These are phyloP conservation scores for Mortierella polycephala DNA, from an alignment of 371 early-diverging fungal genomes.

Conservation along the genomic window DNA sequence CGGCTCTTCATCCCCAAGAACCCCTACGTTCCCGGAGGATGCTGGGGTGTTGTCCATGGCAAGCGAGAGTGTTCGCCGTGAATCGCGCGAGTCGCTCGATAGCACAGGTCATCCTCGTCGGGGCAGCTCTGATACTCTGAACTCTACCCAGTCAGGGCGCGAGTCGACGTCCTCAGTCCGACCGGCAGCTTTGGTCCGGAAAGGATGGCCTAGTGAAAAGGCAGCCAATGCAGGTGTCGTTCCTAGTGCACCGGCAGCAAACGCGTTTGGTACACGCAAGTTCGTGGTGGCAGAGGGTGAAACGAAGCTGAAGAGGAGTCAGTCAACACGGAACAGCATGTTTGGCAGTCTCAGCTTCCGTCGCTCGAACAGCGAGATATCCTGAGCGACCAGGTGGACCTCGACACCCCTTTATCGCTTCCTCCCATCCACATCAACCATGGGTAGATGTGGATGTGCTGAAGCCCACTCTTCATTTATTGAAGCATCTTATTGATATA, in stretches of 20 bases:
- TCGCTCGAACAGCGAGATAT: conserved; percentile 27
- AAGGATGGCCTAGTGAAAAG: conserved; percentile 56
- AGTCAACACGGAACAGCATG: conserved; percentile 36
- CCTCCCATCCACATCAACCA: too few relatives aligned
- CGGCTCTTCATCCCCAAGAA: conserved; percentile 39
- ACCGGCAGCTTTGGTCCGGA: conserved; percentile 47
- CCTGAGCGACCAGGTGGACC: not conserved
- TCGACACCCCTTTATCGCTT: too few relatives aligned
- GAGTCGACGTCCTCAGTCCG: conserved; percentile 38
- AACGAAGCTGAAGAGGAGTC: conserved; percentile 40
- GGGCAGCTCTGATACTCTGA: conserved; percentile 42
- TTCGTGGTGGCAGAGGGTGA: conserved; percentile 35
- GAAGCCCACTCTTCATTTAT: too few relatives aligned
- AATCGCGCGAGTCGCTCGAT: conserved; percentile 29
- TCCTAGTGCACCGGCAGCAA: conserved; percentile 28
- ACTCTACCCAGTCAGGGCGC: conserved; percentile 34
- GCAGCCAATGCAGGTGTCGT: conserved; percentile 53
- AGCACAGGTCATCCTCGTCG: conserved; percentile 25
- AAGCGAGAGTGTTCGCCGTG: conserved; percentile 23
- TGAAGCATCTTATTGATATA: too few relatives aligned
- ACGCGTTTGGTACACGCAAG: conserved; percentile 46
- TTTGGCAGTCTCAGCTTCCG: conserved; percentile 46
- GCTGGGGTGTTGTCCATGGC: conserved; percentile 5
- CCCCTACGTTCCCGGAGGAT: conserved; percentile 29
- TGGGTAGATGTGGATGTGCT: too few relatives aligned